phyloP scores from a whole-genome alignment of 495 filamentous ascomycete species.

The Penicillium salamii region DNA sequence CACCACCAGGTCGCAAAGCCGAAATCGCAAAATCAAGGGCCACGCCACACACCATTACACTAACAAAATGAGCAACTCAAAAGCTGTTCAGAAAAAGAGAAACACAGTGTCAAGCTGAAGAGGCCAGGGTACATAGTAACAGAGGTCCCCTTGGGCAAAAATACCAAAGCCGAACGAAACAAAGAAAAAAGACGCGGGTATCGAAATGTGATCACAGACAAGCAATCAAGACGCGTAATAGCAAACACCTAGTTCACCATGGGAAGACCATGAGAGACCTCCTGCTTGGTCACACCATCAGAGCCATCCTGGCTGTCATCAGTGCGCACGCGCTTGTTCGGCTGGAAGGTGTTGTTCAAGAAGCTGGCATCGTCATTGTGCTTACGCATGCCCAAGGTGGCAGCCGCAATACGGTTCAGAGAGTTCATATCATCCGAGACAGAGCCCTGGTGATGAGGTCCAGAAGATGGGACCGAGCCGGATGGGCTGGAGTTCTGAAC shows the following conservation, averaged over 20 bases:
- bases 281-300: conserved; percentile 28
- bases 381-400: conserved; percentile 47
- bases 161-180: neutral
- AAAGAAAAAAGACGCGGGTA: conserved; percentile 19
- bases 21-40: conserved; percentile 8
- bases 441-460: conserved; percentile 28
- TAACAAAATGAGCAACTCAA: conserved; percentile 1
- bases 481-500: conserved; percentile 10
- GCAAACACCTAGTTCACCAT: conserved; percentile 12
- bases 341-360: conserved; percentile 32
- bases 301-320: conserved; percentile 32
- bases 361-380: conserved; percentile 37
- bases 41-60: conserved; percentile 22
- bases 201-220: conserved; percentile 6
- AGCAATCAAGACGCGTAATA: conserved; percentile 1
- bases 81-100: conserved; percentile 25
- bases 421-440: conserved; percentile 44
- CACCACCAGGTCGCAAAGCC: conserved; percentile 14
- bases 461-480: conserved; percentile 9
- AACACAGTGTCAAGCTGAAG: neutral
- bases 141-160: neutral
- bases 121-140: neutral
- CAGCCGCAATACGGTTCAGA: conserved; percentile 45
- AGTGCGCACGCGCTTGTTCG: conserved; percentile 30
- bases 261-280: conserved; percentile 32